Evolutionary conservation across 2,329 filamentous ascomycete species (phyloP), one percentile per base, ranked within the genome.

Genomic region (Verruconis gallopava): DNA sequence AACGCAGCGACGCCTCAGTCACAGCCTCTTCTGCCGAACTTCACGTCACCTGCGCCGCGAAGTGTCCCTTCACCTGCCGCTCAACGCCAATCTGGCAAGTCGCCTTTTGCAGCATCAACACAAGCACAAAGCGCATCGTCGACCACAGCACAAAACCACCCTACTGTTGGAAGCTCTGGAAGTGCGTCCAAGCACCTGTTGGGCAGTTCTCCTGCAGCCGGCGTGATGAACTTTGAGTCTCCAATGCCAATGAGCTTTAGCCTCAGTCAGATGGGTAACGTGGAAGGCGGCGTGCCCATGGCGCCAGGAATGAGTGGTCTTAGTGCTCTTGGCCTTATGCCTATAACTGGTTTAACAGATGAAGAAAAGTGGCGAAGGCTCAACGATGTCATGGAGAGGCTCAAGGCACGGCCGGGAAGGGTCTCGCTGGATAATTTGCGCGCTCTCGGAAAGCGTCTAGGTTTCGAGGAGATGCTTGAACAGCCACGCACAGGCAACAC

Each of bases 351-450:
- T 4, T 42, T 40, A 44, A 69, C 72, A 47, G 71, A 74, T 44
- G 69, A 72, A 36, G 71, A 74, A 49, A 56, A 67, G 48, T 59
- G 62, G 48, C 59, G 63, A 38, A 65, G 64, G 40, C 76, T 70
- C 22, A 77, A 75, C 35, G 66, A 64, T 43, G 82, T 73, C 11
- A 75, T 85, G 48, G 74, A 75, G 34, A 77, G 65, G 50, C 77
- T 88, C 44, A 78, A 73, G 13, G 73, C 69, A 47, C 79, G 72
- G 53, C 82, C 77, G 47, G 80, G 80, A 3, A 64, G 77, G 32
- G 76, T 89, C 28, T 84, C 81, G 50, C 79, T 84, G 52, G 76
- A 81, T 21, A 81, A 81, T 2, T 66, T 91, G n/a, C 77, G 82
- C 56, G 70, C 81, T 42, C 63, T 89, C 21, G 79, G 77, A 5